Base-by-base conservation (phyloP, 2,329 filamentous ascomycete species). In the Trichophyton equinum region DNA sequence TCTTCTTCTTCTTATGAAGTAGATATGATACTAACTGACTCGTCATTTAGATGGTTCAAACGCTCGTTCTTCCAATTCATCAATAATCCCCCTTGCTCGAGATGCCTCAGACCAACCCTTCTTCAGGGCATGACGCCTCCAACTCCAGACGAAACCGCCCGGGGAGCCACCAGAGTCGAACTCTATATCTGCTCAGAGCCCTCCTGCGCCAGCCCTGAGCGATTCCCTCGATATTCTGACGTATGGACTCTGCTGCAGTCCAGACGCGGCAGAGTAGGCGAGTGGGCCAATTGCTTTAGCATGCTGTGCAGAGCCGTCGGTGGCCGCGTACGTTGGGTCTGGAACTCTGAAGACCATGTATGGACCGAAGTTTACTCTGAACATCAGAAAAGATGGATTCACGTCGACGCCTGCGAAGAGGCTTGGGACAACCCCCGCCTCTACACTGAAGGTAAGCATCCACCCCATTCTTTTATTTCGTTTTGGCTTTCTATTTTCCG, bases 301-400 rank as follows among this genome's bases (percentile, higher is more conserved):
- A 97, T 97, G 94, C 82, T 99, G 59, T 97, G 92, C 78, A 85
- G 92, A 63, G 94, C 94, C 3, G 85, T 97, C 13, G 92, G 92
- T 57, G 89, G 88, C 63, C 84, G 92, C 63, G 91, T 96, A 25
- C 85, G 94, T 69, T 99, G 94, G 94, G 88, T 99, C 9, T 99
- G 94, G 94, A 97, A 97, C 68, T 87, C 88, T 33, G 94, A 97
- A 74, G 94, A 97, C 72, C 89, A 96, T 70, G 89, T 96, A 27
- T 99, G 94, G 94, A 96, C 91, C 0, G 94, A 97, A 69, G 87
- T 97, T 13, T 99, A 96, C 76, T 96, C 91, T 1, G 89, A 94
- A 64, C 91, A 96, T 75, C 87, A 92, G 70, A 86, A 88, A 73
- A 85, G 91, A 71, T 99, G 94, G 94, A 82, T 97, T n/a, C 92